Conservation (phyloP, 1,284 basidiomycete genomes). For the Ustilago vetiveriae region DNA sequence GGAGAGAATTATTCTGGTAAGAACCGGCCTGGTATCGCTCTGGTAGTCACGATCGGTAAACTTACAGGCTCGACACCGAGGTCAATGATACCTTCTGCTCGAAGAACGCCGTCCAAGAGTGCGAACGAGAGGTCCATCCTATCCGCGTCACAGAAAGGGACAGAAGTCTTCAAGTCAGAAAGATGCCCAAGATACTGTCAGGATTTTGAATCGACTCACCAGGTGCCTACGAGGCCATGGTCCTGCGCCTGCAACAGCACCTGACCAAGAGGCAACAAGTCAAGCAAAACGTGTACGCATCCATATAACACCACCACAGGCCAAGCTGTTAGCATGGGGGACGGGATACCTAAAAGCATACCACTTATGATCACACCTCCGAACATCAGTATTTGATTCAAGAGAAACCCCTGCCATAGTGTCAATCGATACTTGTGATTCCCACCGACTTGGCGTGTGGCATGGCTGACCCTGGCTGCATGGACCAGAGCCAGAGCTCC, state of each 20-base stretch:
- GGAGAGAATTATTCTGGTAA: background rate
- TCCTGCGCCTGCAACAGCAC: slow-evolving; percentile 29
- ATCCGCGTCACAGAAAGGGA: background rate
- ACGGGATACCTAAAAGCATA: slow-evolving; percentile 41
- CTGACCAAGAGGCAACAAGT: slow-evolving; percentile 18
- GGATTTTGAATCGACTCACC: slow-evolving; percentile 10
- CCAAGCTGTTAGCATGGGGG: slow-evolving; percentile 44
- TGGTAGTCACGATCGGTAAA: background rate
- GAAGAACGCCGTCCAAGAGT: slow-evolving; percentile 49
- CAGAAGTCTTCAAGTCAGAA: no score
- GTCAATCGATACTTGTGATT: slow-evolving; percentile 24
- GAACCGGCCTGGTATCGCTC: background rate
- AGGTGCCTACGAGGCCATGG: slow-evolving; percentile 6
- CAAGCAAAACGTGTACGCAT: slow-evolving; percentile 35
- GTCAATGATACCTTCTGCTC: slow-evolving; percentile 54
- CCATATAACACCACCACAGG: slow-evolving; percentile 50
- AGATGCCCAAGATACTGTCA: no score
- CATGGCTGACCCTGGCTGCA: slow-evolving; percentile 54
- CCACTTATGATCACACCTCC: slow-evolving; percentile 37
- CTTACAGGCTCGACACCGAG: slow-evolving; percentile 46
- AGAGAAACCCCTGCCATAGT: slow-evolving; percentile 50
- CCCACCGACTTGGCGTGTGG: slow-evolving; percentile 48
- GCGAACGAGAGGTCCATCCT: slow-evolving; percentile 48
- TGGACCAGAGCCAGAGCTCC: slow-evolving; percentile 41
- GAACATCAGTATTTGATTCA: slow-evolving; percentile 58